These are phyloP conservation scores for Pseudogymnoascus sp. DNA, from an alignment of 2,329 filamentous ascomycete species.

Conservation along the genomic window DNA sequence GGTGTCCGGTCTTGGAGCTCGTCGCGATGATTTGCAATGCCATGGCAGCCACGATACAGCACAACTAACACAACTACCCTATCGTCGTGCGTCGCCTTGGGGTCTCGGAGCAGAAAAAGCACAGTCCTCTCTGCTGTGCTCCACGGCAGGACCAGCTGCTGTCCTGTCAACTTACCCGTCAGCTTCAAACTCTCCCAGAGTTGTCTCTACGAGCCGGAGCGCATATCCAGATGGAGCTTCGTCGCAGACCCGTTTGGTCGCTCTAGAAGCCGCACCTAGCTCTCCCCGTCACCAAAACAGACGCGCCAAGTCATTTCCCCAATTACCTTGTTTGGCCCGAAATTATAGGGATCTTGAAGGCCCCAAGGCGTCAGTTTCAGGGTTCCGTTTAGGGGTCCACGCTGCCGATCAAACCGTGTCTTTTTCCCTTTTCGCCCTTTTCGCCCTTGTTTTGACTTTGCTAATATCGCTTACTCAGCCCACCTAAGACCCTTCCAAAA, in stretches of 20 bases:
- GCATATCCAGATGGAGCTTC: neutral
- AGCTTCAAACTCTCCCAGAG: neutral
- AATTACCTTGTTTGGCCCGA: constrained; percentile 1
- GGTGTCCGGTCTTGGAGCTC: neutral
- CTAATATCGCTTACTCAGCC: neutral
- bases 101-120: neutral
- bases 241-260: neutral
- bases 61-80: neutral
- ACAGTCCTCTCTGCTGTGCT: neutral
- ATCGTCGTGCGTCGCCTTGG: neutral
- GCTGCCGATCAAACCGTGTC: neutral
- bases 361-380: neutral
- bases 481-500: neutral
- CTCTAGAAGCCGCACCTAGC: neutral
- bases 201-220: neutral
- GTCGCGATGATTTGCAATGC: neutral
- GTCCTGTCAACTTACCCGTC: neutral
- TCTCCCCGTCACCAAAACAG: neutral
- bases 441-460: too few species aligned
- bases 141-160: neutral
- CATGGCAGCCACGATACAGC: neutral
- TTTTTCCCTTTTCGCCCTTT: neutral
- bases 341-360: neutral
- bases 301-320: neutral
- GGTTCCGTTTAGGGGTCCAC: neutral